Evolutionary conservation across 257 asterid species (phyloP).

Genomic region (Nicotiana obtusifolia): DNA sequence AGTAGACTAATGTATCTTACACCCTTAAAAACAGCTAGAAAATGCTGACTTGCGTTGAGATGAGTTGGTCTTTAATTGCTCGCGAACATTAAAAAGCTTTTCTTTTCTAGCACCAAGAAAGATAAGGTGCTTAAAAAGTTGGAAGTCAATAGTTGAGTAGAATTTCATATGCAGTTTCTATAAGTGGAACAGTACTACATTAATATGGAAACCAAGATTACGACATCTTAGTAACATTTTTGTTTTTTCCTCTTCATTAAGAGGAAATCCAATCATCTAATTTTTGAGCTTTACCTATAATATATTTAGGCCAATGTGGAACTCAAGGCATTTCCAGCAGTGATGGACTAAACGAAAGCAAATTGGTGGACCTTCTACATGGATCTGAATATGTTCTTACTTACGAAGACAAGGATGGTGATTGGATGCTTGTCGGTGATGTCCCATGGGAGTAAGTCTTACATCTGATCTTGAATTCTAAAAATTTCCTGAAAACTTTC

Average conservation of each 20-base stretch:
- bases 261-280: too few relatives aligned
- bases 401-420: conserved; percentile 92
- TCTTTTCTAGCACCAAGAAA: background rate
- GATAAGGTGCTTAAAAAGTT: background rate
- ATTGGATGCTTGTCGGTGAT: conserved; percentile 98
- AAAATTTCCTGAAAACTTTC: background rate
- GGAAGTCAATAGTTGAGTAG: background rate
- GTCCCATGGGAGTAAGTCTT: conserved; percentile 85
- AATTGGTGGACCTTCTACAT: conserved; percentile 66
- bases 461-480: background rate
- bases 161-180: background rate
- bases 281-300: background rate
- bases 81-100: background rate
- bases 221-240: background rate
- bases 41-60: background rate
- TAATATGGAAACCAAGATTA: background rate
- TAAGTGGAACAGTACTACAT: background rate
- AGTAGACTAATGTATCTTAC: too few relatives aligned
- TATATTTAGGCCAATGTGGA: conserved; percentile 27
- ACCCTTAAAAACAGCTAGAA: background rate
- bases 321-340: conserved; percentile 23
- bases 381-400: conserved; percentile 82
- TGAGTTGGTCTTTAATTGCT: background rate
- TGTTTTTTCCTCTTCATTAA: background rate
- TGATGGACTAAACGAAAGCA: conserved; percentile 49